Conservation (phyloP, 768 basidiomycete genomes). For the Suillus decipiens region DNA sequence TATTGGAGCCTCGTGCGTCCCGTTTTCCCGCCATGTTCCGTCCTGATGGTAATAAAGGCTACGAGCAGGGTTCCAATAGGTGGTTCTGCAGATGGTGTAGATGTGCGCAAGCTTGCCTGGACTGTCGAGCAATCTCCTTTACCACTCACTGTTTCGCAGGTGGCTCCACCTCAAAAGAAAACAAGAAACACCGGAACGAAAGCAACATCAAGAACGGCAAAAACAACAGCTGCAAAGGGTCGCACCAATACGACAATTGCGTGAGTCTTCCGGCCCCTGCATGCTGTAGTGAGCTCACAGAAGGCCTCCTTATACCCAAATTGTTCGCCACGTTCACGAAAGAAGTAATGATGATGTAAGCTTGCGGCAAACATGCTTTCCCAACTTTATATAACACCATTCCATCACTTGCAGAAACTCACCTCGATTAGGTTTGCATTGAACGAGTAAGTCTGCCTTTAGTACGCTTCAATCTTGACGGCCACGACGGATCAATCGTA, state of each 20-base stretch:
- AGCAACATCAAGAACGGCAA: constrained; percentile 12
- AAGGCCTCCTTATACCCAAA: constrained; percentile 5
- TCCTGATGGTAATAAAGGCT: constrained; percentile 25
- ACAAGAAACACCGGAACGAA: constrained; percentile 35
- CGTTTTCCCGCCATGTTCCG: constrained; percentile 6
- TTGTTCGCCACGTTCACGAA: constrained; percentile 12
- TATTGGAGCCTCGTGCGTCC: constrained; percentile 27
- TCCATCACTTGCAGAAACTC: constrained; percentile 26
- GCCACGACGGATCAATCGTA: constrained; percentile 15
- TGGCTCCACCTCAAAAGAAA: constrained; percentile 42
- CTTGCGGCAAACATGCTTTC: constrained; percentile 14
- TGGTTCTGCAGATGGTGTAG: constrained; percentile 15
- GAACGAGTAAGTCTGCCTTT: constrained; percentile 34
- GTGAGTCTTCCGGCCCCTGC: constrained; percentile 16
- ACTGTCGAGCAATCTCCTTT: constrained; percentile 3
- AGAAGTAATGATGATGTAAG: constrained; percentile 38
- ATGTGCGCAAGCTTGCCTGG: constrained; percentile 25
- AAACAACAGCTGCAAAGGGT: constrained; percentile 20
- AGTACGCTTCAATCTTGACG: constrained; percentile 17
- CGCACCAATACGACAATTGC: constrained; percentile 20
- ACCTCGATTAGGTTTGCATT: constrained; percentile 24
- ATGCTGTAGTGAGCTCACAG: neutral
- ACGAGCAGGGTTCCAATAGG: constrained; percentile 21
- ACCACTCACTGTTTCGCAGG: constrained; percentile 12
- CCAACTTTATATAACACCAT: constrained; percentile 16